phyloP scores from a whole-genome alignment of 371 early-diverging fungal genomes.

The Saksenaea oblongispora region DNA sequence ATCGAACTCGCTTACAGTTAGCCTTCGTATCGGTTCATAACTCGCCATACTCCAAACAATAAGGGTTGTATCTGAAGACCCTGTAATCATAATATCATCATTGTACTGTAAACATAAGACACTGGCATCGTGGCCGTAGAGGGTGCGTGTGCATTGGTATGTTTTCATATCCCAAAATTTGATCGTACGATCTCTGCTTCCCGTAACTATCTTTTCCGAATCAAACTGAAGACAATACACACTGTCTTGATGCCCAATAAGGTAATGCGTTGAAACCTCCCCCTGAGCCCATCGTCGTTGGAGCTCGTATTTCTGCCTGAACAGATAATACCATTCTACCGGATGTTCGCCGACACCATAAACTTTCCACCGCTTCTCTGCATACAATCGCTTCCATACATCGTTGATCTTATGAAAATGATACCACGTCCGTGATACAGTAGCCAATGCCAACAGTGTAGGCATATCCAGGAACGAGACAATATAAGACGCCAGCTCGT shows the following conservation, averaged over 20 bases:
- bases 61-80: slow-evolving; percentile 88
- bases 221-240: slow-evolving; percentile 96
- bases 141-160: slow-evolving; percentile 62
- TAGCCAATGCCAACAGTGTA: neutral
- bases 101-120: slow-evolving; percentile 91
- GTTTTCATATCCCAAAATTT: slow-evolving; percentile 76
- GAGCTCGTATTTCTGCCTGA: slow-evolving; percentile 38
- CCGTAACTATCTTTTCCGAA: slow-evolving; percentile 79
- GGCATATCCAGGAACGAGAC: neutral
- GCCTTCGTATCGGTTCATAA: slow-evolving; percentile 37
- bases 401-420: slow-evolving; percentile 10
- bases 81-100: slow-evolving; percentile 79
- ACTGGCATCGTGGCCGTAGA: slow-evolving; percentile 86
- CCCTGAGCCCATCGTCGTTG: slow-evolving; percentile 42
- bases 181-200: slow-evolving; percentile 91
- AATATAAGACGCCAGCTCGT: slow-evolving; percentile 9
- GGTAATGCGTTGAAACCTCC: slow-evolving; percentile 35
- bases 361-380: neutral
- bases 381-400: slow-evolving; percentile 15
- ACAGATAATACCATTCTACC: slow-evolving; percentile 36
- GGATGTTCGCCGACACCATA: neutral
- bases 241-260: slow-evolving; percentile 87
- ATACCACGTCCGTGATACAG: slow-evolving; percentile 21
- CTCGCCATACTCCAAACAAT: slow-evolving; percentile 85
- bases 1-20: slow-evolving; percentile 27